phyloP scores from a whole-genome alignment of 2,329 filamentous ascomycete species.

The Neocucurbitaria cava region DNA sequence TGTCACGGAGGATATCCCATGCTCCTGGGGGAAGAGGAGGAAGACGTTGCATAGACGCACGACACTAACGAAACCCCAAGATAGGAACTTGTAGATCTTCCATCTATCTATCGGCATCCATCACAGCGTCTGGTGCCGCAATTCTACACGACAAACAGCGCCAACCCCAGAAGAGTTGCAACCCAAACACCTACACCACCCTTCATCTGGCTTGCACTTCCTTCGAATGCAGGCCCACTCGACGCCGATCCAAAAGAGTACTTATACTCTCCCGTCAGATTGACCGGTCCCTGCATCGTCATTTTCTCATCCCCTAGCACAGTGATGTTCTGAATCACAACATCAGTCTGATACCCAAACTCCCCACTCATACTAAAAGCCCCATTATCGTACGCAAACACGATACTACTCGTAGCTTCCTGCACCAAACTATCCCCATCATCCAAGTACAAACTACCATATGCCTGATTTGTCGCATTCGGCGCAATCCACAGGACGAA shows the following conservation, averaged over 20 bases:
- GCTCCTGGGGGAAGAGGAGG: no score
- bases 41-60: no score
- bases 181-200: constrained; percentile 8
- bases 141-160: not conserved
- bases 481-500: constrained; percentile 77
- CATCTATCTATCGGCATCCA: no score
- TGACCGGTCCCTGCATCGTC: constrained; percentile 60
- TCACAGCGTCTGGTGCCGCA: no score
- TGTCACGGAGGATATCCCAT: no score
- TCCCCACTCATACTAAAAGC: constrained; percentile 60
- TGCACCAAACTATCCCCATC: constrained; percentile 75
- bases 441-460: constrained; percentile 75
- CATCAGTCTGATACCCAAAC: constrained; percentile 58
- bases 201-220: constrained; percentile 2
- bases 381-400: constrained; percentile 66
- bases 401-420: constrained; percentile 61
- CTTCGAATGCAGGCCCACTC: constrained; percentile 14
- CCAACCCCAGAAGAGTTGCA: constrained; percentile 4
- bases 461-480: constrained; percentile 66
- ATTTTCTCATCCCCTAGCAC: constrained; percentile 51
- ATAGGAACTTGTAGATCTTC: no score
- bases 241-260: constrained; percentile 13
- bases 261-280: constrained; percentile 21
- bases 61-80: no score
- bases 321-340: constrained; percentile 35